Conservation (phyloP, 495 filamentous ascomycete genomes). For the Aspergillus sclerotioniger region DNA sequence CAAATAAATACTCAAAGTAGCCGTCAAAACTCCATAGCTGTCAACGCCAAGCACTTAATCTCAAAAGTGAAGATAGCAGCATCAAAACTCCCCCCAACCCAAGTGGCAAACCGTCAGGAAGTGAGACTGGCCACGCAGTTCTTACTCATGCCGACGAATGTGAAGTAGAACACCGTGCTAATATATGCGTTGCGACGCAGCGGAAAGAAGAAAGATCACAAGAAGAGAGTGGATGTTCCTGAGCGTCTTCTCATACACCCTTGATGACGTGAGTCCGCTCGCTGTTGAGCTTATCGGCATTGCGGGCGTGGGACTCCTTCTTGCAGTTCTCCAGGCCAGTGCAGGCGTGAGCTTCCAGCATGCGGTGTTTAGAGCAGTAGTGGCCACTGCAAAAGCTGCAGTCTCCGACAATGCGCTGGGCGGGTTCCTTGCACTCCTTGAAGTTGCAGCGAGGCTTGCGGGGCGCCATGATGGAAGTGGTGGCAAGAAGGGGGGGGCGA, state of each 20-base stretch:
- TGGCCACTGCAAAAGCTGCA: conserved; percentile 92
- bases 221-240: background rate
- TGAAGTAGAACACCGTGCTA: conserved; percentile 34
- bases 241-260: conserved; percentile 50
- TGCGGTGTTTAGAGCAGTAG: conserved; percentile 90
- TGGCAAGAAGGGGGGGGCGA: conserved; percentile 18
- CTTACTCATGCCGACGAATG: conserved; percentile 14
- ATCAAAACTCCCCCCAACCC: conserved; percentile 16
- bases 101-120: conserved; percentile 15
- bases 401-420: conserved; percentile 91
- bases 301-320: conserved; percentile 89
- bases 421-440: conserved; percentile 81
- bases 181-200: conserved; percentile 10
- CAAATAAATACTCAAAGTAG: conserved; percentile 3
- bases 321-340: conserved; percentile 95
- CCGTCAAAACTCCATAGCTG: conserved; percentile 14
- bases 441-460: conserved; percentile 85
- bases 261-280: conserved; percentile 77
- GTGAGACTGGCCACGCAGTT: conserved; percentile 12
- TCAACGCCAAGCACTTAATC: conserved; percentile 16
- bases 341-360: conserved; percentile 92
- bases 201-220: conserved; percentile 3
- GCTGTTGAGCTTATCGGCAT: conserved; percentile 84
- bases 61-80: background rate
- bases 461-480: conserved; percentile 50